Conservation (phyloP, 1,139 yeast species). For the Yamadazyma buinensis region DNA sequence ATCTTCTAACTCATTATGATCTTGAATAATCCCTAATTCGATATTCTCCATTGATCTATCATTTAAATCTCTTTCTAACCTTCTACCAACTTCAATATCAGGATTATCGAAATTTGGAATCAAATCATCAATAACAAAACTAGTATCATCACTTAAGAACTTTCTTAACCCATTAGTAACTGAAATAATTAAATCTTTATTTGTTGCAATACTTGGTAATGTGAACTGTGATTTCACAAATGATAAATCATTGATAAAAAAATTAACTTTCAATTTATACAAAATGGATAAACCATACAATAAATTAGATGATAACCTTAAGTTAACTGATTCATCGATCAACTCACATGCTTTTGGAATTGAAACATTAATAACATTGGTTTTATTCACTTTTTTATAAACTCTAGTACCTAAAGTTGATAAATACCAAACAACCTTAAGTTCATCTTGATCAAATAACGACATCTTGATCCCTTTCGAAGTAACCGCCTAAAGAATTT, state of each 20-base stretch:
- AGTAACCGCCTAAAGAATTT: too few relatives aligned
- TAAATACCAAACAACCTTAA: slow-evolving; percentile 10
- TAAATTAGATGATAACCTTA: slow-evolving; percentile 37
- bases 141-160: slow-evolving; percentile 5
- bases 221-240: slow-evolving; percentile 2
- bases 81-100: slow-evolving; percentile 5
- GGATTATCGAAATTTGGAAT: slow-evolving; percentile 6
- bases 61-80: slow-evolving; percentile 1
- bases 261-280: slow-evolving; percentile 48
- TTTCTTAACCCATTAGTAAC: not conserved
- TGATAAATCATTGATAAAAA: slow-evolving; percentile 35
- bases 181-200: not conserved
- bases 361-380: slow-evolving; percentile 35
- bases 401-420: slow-evolving; percentile 13
- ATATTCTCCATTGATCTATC: not conserved
- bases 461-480: slow-evolving; percentile 1
- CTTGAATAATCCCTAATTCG: not conserved
- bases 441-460: slow-evolving; percentile 5
- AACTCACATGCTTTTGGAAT: slow-evolving; percentile 48
- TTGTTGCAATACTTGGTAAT: not conserved
- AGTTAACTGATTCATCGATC: slow-evolving; percentile 17
- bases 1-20: not conserved
- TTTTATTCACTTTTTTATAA: slow-evolving; percentile 21
- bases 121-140: slow-evolving; percentile 9
- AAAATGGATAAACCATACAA: slow-evolving; percentile 56